Evolutionary conservation across 805 yeast genomes (phyloP).

Genomic region (Wickerhamomyces bovis): DNA sequence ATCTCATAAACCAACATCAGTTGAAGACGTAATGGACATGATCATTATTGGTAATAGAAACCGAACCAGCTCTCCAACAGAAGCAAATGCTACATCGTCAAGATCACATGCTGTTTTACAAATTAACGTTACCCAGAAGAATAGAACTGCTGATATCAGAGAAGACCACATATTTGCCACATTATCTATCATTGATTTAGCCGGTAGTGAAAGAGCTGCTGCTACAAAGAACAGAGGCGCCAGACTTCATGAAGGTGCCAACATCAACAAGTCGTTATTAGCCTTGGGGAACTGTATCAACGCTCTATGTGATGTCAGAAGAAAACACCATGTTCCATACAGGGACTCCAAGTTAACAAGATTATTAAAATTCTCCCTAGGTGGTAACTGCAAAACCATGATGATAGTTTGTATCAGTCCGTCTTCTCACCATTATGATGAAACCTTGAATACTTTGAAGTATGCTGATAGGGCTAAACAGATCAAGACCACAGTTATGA

Average conservation of each 20-base stretch:
- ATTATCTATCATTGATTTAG: constrained; percentile 81
- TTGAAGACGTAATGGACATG: constrained; percentile 74
- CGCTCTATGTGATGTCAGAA: constrained; percentile 73
- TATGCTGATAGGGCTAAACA: constrained; percentile 91
- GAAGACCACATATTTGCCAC: constrained; percentile 75
- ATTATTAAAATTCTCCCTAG: constrained; percentile 79
- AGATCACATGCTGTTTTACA: constrained; percentile 93
- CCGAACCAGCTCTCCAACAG: constrained; percentile 82
- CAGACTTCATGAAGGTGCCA: constrained; percentile 85
- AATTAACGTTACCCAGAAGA: constrained; percentile 58
- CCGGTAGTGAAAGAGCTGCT: constrained; percentile 93
- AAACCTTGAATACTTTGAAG: constrained; percentile 83
- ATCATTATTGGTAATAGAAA: constrained; percentile 65
- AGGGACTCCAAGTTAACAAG: constrained; percentile 88
- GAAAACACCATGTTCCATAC: constrained; percentile 75
- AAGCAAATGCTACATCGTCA: constrained; percentile 85
- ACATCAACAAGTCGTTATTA: constrained; percentile 79
- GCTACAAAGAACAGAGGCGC: constrained; percentile 82
- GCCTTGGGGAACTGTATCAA: constrained; percentile 94
- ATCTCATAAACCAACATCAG: constrained; percentile 51
- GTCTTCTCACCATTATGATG: constrained; percentile 82
- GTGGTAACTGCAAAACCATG: constrained; percentile 91
- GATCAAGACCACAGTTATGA: constrained; percentile 70
- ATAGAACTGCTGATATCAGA: constrained; percentile 53
- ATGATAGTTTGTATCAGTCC: constrained; percentile 96